A percentile compares a stretch with the other conserved stretches of the same genome.
Evolutionary conservation across 805 yeast species (phyloP).

Genomic region (Kodamaea sagamina): DNA sequence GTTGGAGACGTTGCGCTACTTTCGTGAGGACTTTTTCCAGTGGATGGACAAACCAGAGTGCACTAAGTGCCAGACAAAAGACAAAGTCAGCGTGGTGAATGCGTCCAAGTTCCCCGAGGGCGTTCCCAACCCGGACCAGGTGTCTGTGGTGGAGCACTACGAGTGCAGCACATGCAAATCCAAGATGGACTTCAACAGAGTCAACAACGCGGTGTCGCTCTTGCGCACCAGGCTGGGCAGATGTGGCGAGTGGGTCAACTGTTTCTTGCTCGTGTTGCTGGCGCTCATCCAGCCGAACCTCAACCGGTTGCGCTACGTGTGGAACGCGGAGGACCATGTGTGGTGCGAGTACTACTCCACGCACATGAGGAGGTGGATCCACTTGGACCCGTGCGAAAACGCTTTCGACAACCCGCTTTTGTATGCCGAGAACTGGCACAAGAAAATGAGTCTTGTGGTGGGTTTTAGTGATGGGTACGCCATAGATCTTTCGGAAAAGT

Average conservation of each 20-base stretch:
- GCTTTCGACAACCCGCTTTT: slow-evolving; percentile 79
- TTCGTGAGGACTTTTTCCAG: slow-evolving; percentile 72
- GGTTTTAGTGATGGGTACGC: slow-evolving; percentile 66
- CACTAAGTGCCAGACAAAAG: slow-evolving; percentile 45
- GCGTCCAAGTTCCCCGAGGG: slow-evolving; percentile 38
- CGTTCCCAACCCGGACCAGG: slow-evolving; percentile 37
- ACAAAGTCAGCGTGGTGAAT: slow-evolving; percentile 42
- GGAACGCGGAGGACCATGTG: slow-evolving; percentile 93
- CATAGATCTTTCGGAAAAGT: slow-evolving; percentile 68
- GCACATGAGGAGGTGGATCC: slow-evolving; percentile 71
- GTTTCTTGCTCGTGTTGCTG: slow-evolving; percentile 68
- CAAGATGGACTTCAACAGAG: slow-evolving; percentile 68
- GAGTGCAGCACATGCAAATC: slow-evolving; percentile 54
- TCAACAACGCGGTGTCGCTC: slow-evolving; percentile 64
- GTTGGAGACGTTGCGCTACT: slow-evolving; percentile 40
- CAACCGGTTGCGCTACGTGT: slow-evolving; percentile 58
- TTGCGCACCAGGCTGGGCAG: slow-evolving; percentile 69
- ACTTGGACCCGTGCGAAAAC: slow-evolving; percentile 85
- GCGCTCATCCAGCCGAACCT: slow-evolving; percentile 53
- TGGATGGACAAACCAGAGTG: slow-evolving; percentile 83
- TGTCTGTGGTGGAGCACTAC: slow-evolving; percentile 65
- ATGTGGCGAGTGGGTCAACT: slow-evolving; percentile 95
- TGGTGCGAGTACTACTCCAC: slow-evolving; percentile 89
- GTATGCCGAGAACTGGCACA: slow-evolving; percentile 88
- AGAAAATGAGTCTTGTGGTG: slow-evolving; percentile 84